Evolutionary conservation across 768 basidiomycete species (phyloP).

Genomic region (Boletus bicolor): DNA sequence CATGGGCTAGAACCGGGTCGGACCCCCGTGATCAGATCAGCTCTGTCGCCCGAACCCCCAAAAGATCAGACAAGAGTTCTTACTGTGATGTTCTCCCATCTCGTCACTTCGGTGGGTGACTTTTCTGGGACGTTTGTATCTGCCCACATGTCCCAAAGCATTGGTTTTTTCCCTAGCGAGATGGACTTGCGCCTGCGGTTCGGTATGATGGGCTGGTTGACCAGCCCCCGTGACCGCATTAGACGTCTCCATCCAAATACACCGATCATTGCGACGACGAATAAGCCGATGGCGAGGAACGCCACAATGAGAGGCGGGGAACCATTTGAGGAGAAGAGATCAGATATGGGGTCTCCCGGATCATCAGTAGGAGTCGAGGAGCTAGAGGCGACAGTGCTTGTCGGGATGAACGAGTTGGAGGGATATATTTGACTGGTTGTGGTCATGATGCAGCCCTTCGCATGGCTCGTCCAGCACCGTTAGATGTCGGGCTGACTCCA

Average conservation of each 20-base stretch:
- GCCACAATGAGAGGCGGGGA: slow-evolving; percentile 58
- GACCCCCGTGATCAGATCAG: neutral
- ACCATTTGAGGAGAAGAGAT: slow-evolving; percentile 31
- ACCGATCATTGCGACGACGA: slow-evolving; percentile 45
- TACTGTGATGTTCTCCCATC: slow-evolving; percentile 45
- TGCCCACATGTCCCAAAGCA: slow-evolving; percentile 46
- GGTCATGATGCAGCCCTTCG: slow-evolving; percentile 13
- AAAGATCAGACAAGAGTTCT: slow-evolving; percentile 4
- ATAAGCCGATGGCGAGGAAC: slow-evolving; percentile 57
- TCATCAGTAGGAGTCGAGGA: slow-evolving; percentile 1
- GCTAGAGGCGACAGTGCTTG: slow-evolving; percentile 1
- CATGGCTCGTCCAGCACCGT: slow-evolving; percentile 9
- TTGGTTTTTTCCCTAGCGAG: slow-evolving; percentile 32
- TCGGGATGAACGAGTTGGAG: neutral
- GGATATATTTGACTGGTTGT: slow-evolving; percentile 7
- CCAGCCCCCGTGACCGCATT: slow-evolving; percentile 11
- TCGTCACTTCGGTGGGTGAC: slow-evolving; percentile 7
- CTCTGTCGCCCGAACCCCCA: neutral
- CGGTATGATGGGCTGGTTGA: slow-evolving; percentile 1
- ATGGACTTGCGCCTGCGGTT: neutral
- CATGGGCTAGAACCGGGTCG: slow-evolving; percentile 19
- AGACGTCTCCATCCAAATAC: slow-evolving; percentile 47
- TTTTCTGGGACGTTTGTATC: neutral
- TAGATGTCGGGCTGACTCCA: neutral
- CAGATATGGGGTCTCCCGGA: neutral